phyloP scores from a whole-genome alignment of 2,329 filamentous ascomycete genomes.

The Colletotrichum sp. region DNA sequence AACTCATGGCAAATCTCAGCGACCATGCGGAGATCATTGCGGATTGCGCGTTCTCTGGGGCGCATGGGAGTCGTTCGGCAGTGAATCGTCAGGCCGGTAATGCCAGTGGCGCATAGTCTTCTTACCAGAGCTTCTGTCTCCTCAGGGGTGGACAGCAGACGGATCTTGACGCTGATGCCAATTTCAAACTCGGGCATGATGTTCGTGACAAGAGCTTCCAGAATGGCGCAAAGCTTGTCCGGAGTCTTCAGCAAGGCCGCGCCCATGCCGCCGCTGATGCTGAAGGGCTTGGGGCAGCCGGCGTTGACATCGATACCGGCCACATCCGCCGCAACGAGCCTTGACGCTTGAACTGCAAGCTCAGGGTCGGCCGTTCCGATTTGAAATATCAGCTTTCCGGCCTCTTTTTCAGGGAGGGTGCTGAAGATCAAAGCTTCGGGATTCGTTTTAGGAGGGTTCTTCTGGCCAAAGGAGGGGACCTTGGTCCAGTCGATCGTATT shows the following conservation, averaged over 20 bases:
- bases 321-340: slow-evolving; percentile 84
- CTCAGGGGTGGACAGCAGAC: slow-evolving; percentile 78
- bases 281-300: slow-evolving; percentile 98
- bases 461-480: slow-evolving; percentile 72
- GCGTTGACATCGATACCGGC: slow-evolving; percentile 96
- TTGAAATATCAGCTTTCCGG: slow-evolving; percentile 82
- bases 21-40: slow-evolving; percentile 86
- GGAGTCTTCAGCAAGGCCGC: slow-evolving; percentile 87
- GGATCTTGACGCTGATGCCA: slow-evolving; percentile 96
- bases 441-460: slow-evolving; percentile 57
- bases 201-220: slow-evolving; percentile 80
- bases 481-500: slow-evolving; percentile 87
- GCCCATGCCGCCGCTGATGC: slow-evolving; percentile 92
- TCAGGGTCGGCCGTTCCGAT: slow-evolving; percentile 87
- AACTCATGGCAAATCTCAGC: slow-evolving; percentile 79
- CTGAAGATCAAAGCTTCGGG: slow-evolving; percentile 80
- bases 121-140: slow-evolving; percentile 80
- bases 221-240: slow-evolving; percentile 81
- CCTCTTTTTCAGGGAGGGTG: slow-evolving; percentile 79
- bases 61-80: slow-evolving; percentile 97
- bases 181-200: slow-evolving; percentile 82
- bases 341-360: slow-evolving; percentile 82
- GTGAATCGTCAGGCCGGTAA: slow-evolving; percentile 90
- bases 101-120: slow-evolving; percentile 83
- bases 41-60: slow-evolving; percentile 84